Base-by-base conservation (phyloP, 192 early-diverging fungal species). In the Podila minutissima region DNA sequence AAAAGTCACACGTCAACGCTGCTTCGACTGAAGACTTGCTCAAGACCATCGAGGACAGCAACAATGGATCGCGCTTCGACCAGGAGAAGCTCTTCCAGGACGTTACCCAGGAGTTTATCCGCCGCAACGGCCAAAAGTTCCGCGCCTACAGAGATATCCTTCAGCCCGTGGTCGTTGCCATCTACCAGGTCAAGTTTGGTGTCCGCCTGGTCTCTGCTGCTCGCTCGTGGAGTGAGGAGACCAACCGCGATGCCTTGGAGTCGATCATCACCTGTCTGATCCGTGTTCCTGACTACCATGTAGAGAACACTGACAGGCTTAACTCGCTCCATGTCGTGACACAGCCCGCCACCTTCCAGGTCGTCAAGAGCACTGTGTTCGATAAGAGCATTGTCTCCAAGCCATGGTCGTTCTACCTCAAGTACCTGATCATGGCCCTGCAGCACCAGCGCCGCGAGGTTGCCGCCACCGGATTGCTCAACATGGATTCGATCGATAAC, bases 131-230 rank as follows among this genome's bases (percentile, higher is more conserved):
- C 32, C 65, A 81, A 26, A 93, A 93, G 69, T 97, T 92, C 81
- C 88, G 89, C 2, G 71, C 88, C 15, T 97, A 95, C 77, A 83
- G 85, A 22, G 95, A 97, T 84, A 85, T 97, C 58, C 69, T 93
- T 1, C 91, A 93, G 24, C 94, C 94, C 5, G 33, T 94, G 29
- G 74, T 87, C 31, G 75, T 92, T n/a, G 87, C 90, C 13, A 75
- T 96, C 3, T 89, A 92, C 69, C 91, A 94, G 67, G 72, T 96
- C 69, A 92, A 94, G 76, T 92, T 89, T 71, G 95, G 94, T 41
- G 50, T 96, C n/a, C 74, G 91, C 17, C 58, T 93, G 51, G 66
- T 91, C 35, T 72, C 87, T 10, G 72, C 84, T 15, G 49, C 74
- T 1, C 59, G 31, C n/a, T 70, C 71, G 0, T 61, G 72, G 55